Conservation (phyloP, 345 rosid species). For the Syzygium jambos region DNA sequence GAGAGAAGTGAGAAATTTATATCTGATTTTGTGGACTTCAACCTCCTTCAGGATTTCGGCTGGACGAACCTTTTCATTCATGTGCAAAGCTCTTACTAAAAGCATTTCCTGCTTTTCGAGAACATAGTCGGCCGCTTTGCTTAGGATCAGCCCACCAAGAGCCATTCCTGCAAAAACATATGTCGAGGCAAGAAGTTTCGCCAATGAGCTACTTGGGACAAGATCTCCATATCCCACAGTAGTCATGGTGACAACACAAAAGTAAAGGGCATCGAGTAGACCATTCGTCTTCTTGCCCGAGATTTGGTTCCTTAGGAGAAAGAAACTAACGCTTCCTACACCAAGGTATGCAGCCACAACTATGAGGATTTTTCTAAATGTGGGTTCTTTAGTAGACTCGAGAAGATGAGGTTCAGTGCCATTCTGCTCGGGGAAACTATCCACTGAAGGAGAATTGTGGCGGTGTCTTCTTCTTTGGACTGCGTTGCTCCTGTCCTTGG, state of each 20-base stretch:
- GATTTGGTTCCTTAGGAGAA: conserved; percentile 30
- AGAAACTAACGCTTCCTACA: conserved; percentile 32
- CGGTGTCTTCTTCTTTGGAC: conserved; percentile 20
- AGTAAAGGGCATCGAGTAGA: conserved; percentile 43
- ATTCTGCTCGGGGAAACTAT: conserved; percentile 1
- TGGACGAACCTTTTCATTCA: conserved; percentile 10
- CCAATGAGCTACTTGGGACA: conserved; percentile 25
- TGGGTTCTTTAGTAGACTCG: conserved; percentile 3
- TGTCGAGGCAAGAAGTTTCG: conserved; percentile 32
- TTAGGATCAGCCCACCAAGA: conserved; percentile 29
- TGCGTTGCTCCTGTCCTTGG: conserved; percentile 3
- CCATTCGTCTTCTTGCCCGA: conserved; percentile 40
- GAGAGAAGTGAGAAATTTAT: conserved; percentile 17
- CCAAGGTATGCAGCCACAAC: conserved; percentile 23
- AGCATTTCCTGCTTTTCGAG: conserved; percentile 38
- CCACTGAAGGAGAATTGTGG: not conserved
- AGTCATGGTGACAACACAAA: conserved; percentile 46
- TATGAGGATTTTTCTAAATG: conserved; percentile 12
- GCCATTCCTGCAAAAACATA: conserved; percentile 46
- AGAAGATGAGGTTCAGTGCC: not conserved
- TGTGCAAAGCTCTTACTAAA: conserved; percentile 29
- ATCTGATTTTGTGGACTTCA: conserved; percentile 21
- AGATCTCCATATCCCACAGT: conserved; percentile 58
- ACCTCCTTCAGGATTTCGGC: conserved; percentile 24
- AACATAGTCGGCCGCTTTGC: conserved; percentile 47